Evolutionary conservation across 768 basidiomycete genomes (phyloP), one percentile per base, ranked within the genome.

Genomic region (Trametes coccinea): DNA sequence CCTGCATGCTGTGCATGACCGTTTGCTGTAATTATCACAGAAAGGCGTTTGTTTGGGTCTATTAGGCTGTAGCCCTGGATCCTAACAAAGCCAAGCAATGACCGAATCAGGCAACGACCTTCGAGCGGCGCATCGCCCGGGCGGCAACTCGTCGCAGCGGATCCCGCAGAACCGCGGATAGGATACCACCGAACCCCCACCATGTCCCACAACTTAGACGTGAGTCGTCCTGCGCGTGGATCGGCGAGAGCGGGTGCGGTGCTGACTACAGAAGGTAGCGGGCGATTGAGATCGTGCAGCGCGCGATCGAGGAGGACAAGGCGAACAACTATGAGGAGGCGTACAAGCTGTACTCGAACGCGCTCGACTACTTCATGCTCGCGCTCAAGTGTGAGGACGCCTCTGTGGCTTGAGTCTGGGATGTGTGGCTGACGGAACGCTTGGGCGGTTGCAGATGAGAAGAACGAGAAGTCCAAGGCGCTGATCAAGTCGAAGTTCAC

Each of bases 351-450:
- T 97, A 97, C 77, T 89, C 90, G 80, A 96, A 98, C 81, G 83
- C 93, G 1, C 83, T 98, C 61, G 97, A 99, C 72, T 99, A 96
- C 73, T 99, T 99, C 75, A 93, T 98, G 91, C 90, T 98, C 66
- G 95, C 95, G 8, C 80, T 93, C 72, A 95, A 95, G 76, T 95
- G 94, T 95, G 22, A 22, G 22, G 22, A 65, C 60, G 85, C 76
- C 30, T 40, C 27, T 37, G 34, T 11, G 16, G 6, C 53, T n/a
- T 37, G 33, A 17, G 1, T 53, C 6, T 22, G 31, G 16, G 17
- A 48, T 29, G 30, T 22, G 10, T 46, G 45, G 40, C 46, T 62
- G 59, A 37, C 2, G 44, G 9, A 6, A 17, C 27, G 5, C 5
- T 33, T n/a, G 37, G 30, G 10, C 1, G 22, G 22, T 41, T 31